A percentile compares a stretch with the other conserved stretches of the same genome.
phyloP scores from a whole-genome alignment of 495 filamentous ascomycete species.

The Chaetomium tenue region DNA sequence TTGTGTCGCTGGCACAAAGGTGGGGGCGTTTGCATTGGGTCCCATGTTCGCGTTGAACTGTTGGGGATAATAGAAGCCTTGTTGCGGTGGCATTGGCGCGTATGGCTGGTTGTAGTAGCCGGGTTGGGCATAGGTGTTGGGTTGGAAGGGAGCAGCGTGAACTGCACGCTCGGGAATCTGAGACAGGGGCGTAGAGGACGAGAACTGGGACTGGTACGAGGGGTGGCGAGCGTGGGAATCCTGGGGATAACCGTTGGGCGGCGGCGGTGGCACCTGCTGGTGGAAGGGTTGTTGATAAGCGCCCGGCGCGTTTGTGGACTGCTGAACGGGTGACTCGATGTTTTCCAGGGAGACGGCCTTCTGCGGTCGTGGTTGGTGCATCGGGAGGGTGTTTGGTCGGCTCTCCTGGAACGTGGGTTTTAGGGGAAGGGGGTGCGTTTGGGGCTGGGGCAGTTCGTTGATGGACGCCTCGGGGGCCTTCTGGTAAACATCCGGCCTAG shows the following conservation, averaged over 20 bases:
- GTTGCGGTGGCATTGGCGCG: slow-evolving; percentile 52
- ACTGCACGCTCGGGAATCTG: slow-evolving; percentile 94
- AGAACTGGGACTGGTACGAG: slow-evolving; percentile 73
- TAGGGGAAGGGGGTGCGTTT: slow-evolving; percentile 61
- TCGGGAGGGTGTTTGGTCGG: slow-evolving; percentile 70
- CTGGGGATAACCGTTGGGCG: slow-evolving; percentile 56
- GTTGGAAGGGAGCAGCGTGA: slow-evolving; percentile 90
- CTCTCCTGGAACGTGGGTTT: slow-evolving; percentile 78
- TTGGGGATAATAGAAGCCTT: slow-evolving; percentile 56
- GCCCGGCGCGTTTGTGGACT: slow-evolving; percentile 60
- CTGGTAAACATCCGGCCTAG: slow-evolving; percentile 23
- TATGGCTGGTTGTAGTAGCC: slow-evolving; percentile 61
- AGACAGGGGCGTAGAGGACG: slow-evolving; percentile 81
- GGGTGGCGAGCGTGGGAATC: slow-evolving; percentile 65
- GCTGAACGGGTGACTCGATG: slow-evolving; percentile 79
- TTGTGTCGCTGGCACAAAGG: slow-evolving; percentile 58
- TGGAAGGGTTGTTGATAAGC: slow-evolving; percentile 85
- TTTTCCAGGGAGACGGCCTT: slow-evolving; percentile 91
- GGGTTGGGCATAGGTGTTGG: slow-evolving; percentile 62
- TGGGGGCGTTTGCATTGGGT: slow-evolving; percentile 53
- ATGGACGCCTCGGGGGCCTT: slow-evolving; percentile 39
- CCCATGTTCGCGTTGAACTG: slow-evolving; percentile 53
- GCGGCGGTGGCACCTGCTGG: slow-evolving; percentile 77
- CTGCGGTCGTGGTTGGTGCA: slow-evolving; percentile 95
- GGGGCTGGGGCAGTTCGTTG: slow-evolving; percentile 53